A percentile compares a stretch with the other conserved stretches of the same genome.
phyloP scores from a whole-genome alignment of 192 early-diverging fungal genomes.

The Paraglomus occultum region DNA sequence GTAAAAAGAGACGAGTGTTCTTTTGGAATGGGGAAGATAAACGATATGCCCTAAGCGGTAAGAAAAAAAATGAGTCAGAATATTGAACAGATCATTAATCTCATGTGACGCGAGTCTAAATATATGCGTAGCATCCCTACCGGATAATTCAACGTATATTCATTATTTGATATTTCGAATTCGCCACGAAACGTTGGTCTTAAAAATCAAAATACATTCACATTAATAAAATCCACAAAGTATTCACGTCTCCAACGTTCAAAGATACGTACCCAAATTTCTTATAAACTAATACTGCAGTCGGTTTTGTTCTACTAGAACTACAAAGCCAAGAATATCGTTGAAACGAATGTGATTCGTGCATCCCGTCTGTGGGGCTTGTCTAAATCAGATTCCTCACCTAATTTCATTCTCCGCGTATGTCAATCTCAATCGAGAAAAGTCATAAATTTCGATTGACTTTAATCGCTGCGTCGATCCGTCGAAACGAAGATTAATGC shows the following conservation, averaged over 20 bases:
- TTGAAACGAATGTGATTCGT: not conserved
- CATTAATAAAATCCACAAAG: not conserved
- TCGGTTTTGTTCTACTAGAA: constrained; percentile 61
- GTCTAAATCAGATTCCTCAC: constrained; percentile 34
- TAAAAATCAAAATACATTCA: constrained; percentile 10
- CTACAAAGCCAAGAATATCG: constrained; percentile 33
- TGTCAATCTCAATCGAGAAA: constrained; percentile 48
- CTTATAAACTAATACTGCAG: constrained; percentile 65
- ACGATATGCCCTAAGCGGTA: constrained; percentile 68
- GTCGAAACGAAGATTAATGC: constrained; percentile 60
- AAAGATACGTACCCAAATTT: constrained; percentile 69
- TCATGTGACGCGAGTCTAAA: too few relatives aligned
- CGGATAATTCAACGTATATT: constrained; percentile 69
- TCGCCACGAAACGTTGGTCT: constrained; percentile 63
- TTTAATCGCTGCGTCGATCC: constrained; percentile 55
- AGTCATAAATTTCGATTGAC: constrained; percentile 63
- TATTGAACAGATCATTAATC: too few relatives aligned
- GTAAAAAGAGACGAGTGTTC: constrained; percentile 49
- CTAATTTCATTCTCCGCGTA: constrained; percentile 61
- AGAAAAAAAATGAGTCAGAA: too few relatives aligned
- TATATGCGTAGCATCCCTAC: too few relatives aligned
- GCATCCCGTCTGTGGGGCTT: too few relatives aligned
- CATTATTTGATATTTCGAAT: constrained; percentile 46
- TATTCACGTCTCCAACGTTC: too few relatives aligned
- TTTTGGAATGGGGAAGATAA: constrained; percentile 69